Base-by-base conservation (phyloP, 2,329 filamentous ascomycete genomes). In the Cytospora chrysosperma region DNA sequence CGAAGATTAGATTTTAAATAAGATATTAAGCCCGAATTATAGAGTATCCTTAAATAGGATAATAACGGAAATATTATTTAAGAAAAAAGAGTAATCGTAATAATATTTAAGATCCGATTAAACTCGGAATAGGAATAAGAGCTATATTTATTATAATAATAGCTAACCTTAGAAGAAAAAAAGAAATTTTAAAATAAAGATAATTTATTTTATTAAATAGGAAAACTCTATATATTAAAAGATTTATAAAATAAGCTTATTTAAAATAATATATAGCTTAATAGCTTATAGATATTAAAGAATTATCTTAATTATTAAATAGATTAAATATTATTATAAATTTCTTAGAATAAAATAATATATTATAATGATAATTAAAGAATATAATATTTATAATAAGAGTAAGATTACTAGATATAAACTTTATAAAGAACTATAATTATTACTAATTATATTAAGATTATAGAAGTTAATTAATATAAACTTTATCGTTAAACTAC, bases 241-340 rank as follows among this genome's bases (percentile, higher is more conserved):
- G 24, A 62, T 21, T 59, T 47, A 57, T 50, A 51, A 19, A 58
- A 19, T 59, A 30, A 47, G 59, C 12, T 17, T 49, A 47, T 59
- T 32, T 59, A n/a, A n/a, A n/a, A n/a, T n/a, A n/a, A n/a, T n/a
- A n/a, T n/a, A n/a, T n/a, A n/a, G n/a, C n/a, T n/a, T n/a, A 57
- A 62, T 40, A 32, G 10, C 27, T 27, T n/a, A 28, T 57, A 34
- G 26, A 57, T 57, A 19, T 27, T 57, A 26, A 57, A 37, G 12
- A 57, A 37, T 21, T 57, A 34, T 8, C 28, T 40, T 30, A 57
- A 32, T 9, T 47, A 57, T 57, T 24, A 57, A 57, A 26, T 7
- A 26, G 17, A 57, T 37, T 24, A 8, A 30, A 40, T 40, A 27
- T 5, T 34, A 40, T 43, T 57, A 26, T 24, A 32, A 57, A 27